phyloP scores from a whole-genome alignment of 2,329 filamentous ascomycete genomes.

The Aspergillus luchuensis region DNA sequence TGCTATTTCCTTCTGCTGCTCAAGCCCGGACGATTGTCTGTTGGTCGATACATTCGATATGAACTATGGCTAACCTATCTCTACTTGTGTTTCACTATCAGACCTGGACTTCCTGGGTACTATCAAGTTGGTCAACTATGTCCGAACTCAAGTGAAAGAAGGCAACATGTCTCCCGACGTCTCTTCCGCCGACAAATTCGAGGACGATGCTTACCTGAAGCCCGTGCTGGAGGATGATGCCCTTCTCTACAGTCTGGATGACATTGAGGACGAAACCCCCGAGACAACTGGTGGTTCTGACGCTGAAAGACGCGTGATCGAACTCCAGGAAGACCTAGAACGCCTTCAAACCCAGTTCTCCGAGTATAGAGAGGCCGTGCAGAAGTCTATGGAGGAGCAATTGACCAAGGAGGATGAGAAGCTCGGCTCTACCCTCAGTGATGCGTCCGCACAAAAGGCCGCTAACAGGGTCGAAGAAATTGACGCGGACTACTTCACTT shows the following conservation, averaged over 20 bases:
- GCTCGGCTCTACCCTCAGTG: constrained; percentile 24
- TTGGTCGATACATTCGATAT: constrained; percentile 8
- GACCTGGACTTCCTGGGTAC: constrained; percentile 71
- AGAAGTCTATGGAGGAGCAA: constrained; percentile 67
- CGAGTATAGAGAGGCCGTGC: constrained; percentile 66
- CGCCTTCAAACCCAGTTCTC: constrained; percentile 63
- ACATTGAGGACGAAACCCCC: constrained; percentile 56
- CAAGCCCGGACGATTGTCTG: constrained; percentile 9
- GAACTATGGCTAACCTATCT: constrained; percentile 19
- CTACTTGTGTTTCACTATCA: constrained; percentile 37
- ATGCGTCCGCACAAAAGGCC: constrained; percentile 31
- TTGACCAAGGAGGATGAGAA: constrained; percentile 60
- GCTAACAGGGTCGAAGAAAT: constrained; percentile 50
- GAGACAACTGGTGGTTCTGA: constrained; percentile 32
- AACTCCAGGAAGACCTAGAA: constrained; percentile 64
- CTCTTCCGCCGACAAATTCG: constrained; percentile 64
- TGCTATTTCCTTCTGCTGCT: constrained; percentile 14
- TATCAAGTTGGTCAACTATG: constrained; percentile 74
- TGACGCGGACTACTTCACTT: constrained; percentile 64
- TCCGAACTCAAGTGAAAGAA: constrained; percentile 51
- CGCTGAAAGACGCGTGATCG: constrained; percentile 54
- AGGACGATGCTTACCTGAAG: constrained; percentile 78
- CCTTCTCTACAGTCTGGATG: constrained; percentile 82
- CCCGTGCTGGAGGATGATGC: constrained; percentile 89
- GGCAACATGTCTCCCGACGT: constrained; percentile 55